Evolutionary conservation across 2,329 filamentous ascomycete species (phyloP).

Genomic region (Venturiaceae sp.): DNA sequence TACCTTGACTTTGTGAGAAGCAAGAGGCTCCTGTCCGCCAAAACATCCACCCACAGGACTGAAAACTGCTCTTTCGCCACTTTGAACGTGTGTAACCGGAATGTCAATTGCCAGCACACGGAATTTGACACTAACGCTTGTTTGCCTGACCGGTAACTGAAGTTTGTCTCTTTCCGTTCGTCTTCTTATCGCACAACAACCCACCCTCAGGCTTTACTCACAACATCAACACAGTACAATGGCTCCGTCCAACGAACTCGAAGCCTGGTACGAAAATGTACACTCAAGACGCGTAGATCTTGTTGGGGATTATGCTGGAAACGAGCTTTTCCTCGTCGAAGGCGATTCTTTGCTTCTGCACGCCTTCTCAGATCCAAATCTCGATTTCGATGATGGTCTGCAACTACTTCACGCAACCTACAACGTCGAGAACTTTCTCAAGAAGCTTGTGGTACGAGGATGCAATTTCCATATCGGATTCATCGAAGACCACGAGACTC

Average conservation of each 20-base stretch:
- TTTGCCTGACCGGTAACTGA: neutral
- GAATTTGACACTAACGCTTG: neutral
- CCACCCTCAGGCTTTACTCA: neutral
- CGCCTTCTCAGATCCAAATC: slow-evolving; percentile 49
- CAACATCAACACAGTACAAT: neutral
- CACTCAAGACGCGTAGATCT: slow-evolving; percentile 42
- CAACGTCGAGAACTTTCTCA: slow-evolving; percentile 56
- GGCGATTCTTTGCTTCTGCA: slow-evolving; percentile 62
- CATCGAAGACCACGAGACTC: slow-evolving; percentile 46
- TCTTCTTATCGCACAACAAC: neutral
- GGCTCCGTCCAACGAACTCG: neutral
- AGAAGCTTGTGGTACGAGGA: slow-evolving; percentile 48
- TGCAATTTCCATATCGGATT: slow-evolving; percentile 66
- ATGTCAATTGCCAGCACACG: neutral
- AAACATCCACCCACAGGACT: neutral
- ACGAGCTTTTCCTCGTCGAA: slow-evolving; percentile 62
- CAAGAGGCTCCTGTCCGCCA: neutral
- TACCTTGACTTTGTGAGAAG: neutral
- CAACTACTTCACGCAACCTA: slow-evolving; percentile 64
- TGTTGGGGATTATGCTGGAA: slow-evolving; percentile 64
- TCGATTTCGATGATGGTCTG: slow-evolving; percentile 58
- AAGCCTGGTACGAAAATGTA: slow-evolving; percentile 30
- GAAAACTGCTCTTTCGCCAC: neutral
- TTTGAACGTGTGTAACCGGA: neutral
- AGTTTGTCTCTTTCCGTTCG: neutral